phyloP scores from a whole-genome alignment of 2,329 filamentous ascomycete species.

The Sporothrix inflata region DNA sequence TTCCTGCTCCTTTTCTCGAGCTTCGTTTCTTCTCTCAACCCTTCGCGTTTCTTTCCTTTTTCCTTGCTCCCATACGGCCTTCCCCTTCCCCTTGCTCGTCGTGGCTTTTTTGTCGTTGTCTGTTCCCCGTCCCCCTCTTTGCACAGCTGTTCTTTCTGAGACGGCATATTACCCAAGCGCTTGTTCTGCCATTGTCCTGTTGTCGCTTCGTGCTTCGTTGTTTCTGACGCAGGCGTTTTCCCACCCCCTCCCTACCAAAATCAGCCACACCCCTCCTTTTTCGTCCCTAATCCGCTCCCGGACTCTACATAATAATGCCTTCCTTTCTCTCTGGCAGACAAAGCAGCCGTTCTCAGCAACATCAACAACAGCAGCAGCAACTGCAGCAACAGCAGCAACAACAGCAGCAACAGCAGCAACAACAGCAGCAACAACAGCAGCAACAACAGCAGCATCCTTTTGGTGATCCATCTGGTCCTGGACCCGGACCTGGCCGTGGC shows the following conservation, averaged over 20 bases:
- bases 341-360: constrained; percentile 58
- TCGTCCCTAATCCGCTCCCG: constrained; percentile 24
- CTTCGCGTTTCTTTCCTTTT: neutral
- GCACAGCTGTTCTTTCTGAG: neutral
- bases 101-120: neutral
- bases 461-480: constrained; percentile 46
- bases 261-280: constrained; percentile 27
- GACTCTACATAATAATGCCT: constrained; percentile 48
- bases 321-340: constrained; percentile 60
- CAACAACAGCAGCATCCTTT: constrained; percentile 49
- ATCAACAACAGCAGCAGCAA: constrained; percentile 36
- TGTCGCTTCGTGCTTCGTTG: constrained; percentile 25
- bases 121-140: neutral
- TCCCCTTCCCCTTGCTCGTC: neutral
- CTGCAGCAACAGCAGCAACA: constrained; percentile 35
- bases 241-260: constrained; percentile 28
- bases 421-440: constrained; percentile 33
- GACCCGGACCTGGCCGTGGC: constrained; percentile 29
- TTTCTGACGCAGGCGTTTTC: constrained; percentile 21
- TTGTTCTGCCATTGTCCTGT: constrained; percentile 22
- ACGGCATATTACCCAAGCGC: constrained; percentile 26
- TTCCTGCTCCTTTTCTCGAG: constrained; percentile 1
- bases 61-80: neutral
- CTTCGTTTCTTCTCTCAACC: constrained; percentile 9
- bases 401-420: constrained; percentile 35